Evolutionary conservation across 225 moss, liverwort and hornwort species (phyloP).

Genomic region (Climacium dendroides): DNA sequence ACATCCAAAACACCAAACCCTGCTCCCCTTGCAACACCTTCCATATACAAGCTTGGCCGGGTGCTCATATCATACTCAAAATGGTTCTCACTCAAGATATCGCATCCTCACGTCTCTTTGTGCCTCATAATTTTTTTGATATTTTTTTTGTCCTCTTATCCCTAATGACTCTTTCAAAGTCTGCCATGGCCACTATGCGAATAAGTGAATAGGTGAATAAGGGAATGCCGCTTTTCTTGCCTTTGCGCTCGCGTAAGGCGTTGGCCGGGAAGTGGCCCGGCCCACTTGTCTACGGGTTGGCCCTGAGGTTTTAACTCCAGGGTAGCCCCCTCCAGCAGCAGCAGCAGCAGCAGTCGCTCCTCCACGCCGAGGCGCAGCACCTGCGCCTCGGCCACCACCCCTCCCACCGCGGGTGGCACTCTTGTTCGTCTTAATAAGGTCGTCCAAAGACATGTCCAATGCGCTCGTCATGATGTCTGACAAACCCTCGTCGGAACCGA

Average conservation of each 20-base stretch:
- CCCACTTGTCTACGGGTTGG: constrained; percentile 87
- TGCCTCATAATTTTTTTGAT: constrained; percentile 11
- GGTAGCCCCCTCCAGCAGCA: constrained; percentile 53
- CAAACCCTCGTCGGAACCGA: not conserved
- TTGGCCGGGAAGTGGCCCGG: constrained; percentile 78
- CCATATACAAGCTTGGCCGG: constrained; percentile 31
- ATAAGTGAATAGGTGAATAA: constrained; percentile 50
- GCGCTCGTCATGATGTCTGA: constrained; percentile 71
- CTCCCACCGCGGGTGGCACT: constrained; percentile 61
- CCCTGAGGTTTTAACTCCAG: constrained; percentile 69
- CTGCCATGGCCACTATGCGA: constrained; percentile 73
- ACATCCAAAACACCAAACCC: constrained; percentile 53
- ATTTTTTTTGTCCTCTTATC: constrained; percentile 15
- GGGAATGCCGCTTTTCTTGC: constrained; percentile 93
- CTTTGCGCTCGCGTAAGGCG: constrained; percentile 99
- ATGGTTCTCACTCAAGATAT: constrained; percentile 23
- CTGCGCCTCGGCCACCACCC: constrained; percentile 55
- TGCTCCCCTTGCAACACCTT: constrained; percentile 34
- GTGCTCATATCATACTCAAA: constrained; percentile 31
- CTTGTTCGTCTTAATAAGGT: constrained; percentile 99
- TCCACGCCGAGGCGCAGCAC: constrained; percentile 54
- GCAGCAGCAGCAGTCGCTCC: constrained; percentile 32
- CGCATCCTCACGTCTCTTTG: constrained; percentile 29
- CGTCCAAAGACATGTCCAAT: constrained; percentile 96
- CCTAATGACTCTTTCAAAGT: constrained; percentile 53